Evolutionary conservation across 1,284 basidiomycete species (phyloP), one percentile per base, ranked within the genome.

Genomic region (Pseudomicrostroma phylloplanum): DNA sequence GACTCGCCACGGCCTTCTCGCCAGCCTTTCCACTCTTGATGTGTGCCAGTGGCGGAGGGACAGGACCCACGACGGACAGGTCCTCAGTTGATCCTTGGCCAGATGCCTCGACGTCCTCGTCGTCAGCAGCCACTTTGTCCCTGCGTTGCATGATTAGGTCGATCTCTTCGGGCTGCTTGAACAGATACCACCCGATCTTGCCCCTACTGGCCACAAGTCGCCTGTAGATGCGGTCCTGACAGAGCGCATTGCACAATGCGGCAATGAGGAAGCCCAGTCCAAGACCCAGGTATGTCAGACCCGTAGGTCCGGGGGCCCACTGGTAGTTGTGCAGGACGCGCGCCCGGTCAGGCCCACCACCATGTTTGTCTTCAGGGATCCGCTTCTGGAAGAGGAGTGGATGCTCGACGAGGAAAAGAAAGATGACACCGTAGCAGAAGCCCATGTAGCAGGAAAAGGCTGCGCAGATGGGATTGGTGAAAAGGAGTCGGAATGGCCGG

Each of bases 371-470:
- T 36, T 36, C 30, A 55, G 81, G 82, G 12, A 83, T 65, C 13
- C 48, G 36, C 1, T 42, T 17, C 17, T 74, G 66, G 59, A 80
- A 83, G 25, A 82, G 66, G 0, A 83, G 63, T 2, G 81, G 82
- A 11, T 82, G 70, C 59, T 74, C 68, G 8, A 78, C 77, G 36
- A 83, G 77, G 54, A 83, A 75, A 62, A 81, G 81, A 17, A 82
- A 73, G 59, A 74, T 66, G 65, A 80, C 71, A 11, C 81, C 81
- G 62, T 83, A 83, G 56, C 81, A 75, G 67, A 81, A 83, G 0
- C 81, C 80, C 59, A 82, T 81, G 67, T 83, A 83, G 48, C 75
- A 54, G 2, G 76, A 78, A 61, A 82, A 82, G 40, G 81, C 71
- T 56, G 81, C 74, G 23, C 79, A 80, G 62, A 69, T 66, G 53